Evolutionary conservation across 768 basidiomycete species (phyloP), one percentile per base, ranked within the genome.

Genomic region (Tulasnella sp.): DNA sequence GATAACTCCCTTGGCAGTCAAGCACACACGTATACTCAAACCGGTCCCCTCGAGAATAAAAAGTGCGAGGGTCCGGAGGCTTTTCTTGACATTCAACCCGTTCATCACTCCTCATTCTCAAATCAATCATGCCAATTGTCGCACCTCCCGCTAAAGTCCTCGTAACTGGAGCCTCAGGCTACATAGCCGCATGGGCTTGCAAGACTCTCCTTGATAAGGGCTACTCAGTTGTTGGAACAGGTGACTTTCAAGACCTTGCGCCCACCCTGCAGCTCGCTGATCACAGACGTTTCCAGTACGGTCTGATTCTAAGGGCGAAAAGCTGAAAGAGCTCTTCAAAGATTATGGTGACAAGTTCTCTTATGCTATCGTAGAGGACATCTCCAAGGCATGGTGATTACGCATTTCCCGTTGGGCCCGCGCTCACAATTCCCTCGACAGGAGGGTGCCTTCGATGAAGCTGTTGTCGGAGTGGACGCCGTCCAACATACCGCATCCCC

Each of bases 291-390:
- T 23, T 32, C 39, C 92, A 0, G 92, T 92, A 6, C 88, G 93
- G 16, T 88, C 88, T 3, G 81, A 82, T 15, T 85, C 84, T n/a
- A 94, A 93, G 82, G 89, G 88, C 1, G 83, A 87, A 1, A 88
- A 89, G 81, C 84, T 94, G 77, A 83, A 85, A 75, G 84, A 91
- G 29, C 79, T 86, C 73, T 92, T 92, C 83, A 85, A 86, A 20
- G 81, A 84, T 0, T 88, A 87, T 77, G 89, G 88, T 72, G 88
- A 88, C 79, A 88, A 86, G 74, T 89, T 93, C 80, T 90, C 92
- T 79, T 83, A 90, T 57, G 88, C 88, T 29, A 84, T 93, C 29
- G 92, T 95, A 0, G 87, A 88, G 23, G 77, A 77, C 69, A 77
- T 77, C 26, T 46, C 44, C 39, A 48, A 67, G 75, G 74, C 67